phyloP scores from a whole-genome alignment of 768 basidiomycete genomes.

The Lactarius psammicola region DNA sequence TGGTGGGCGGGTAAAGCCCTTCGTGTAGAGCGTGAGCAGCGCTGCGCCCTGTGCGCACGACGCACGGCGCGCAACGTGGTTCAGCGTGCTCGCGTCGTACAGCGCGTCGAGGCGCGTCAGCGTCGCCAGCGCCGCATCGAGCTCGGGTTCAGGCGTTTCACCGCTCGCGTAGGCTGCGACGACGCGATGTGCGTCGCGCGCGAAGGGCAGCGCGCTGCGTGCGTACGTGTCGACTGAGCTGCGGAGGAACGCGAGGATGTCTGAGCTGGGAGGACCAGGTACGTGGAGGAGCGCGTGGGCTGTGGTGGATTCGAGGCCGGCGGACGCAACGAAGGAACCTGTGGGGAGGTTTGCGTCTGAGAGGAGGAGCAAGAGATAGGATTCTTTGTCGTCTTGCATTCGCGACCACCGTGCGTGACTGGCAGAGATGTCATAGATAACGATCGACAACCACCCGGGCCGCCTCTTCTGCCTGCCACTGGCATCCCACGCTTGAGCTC shows the following conservation, averaged over 20 bases:
- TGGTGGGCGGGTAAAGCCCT: constrained; percentile 67
- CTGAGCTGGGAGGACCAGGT: constrained; percentile 33
- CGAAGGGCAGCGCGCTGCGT: constrained; percentile 71
- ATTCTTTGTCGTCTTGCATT: constrained; percentile 45
- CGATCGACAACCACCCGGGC: too few species aligned
- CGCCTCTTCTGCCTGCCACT: too few species aligned
- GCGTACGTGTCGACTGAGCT: constrained; percentile 80
- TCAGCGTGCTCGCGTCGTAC: constrained; percentile 85
- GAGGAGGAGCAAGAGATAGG: constrained; percentile 73
- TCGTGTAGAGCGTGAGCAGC: constrained; percentile 82
- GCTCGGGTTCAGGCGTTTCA: constrained; percentile 3
- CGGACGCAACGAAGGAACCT: constrained; percentile 93
- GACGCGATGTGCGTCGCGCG: constrained; percentile 63
- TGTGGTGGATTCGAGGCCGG: constrained; percentile 86
- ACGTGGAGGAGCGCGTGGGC: constrained; percentile 73
- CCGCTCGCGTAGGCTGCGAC: constrained; percentile 31
- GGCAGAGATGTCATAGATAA: background rate
- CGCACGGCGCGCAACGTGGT: constrained; percentile 84
- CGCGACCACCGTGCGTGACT: background rate
- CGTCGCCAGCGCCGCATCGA: constrained; percentile 37
- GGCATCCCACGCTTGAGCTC: too few species aligned
- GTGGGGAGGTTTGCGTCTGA: constrained; percentile 95
- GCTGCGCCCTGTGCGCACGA: constrained; percentile 92
- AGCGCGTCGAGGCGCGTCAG: constrained; percentile 65
- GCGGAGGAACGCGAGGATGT: constrained; percentile 59